Base-by-base conservation (phyloP, 176 grass and related monocot genomes). In the Puccinellia tenuiflora region DNA sequence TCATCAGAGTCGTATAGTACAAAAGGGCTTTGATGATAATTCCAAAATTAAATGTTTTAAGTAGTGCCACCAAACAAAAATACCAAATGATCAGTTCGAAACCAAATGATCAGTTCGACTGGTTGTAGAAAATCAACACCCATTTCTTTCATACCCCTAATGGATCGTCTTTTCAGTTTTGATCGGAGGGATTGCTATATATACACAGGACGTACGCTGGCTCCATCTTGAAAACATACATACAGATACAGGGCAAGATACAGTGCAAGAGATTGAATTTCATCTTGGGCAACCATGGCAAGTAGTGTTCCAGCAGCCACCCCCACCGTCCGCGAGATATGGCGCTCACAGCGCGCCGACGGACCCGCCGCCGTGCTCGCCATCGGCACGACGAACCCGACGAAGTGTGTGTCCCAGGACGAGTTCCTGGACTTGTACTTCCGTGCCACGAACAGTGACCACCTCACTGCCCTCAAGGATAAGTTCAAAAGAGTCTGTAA, bases 341-440 rank as follows among this genome's bases (percentile, higher is more conserved):
- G 90, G n/a, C 26, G 67, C 1, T 74, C 81, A 12, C 92, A 86
- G 78, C 82, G 90, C 1, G 90, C 95, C 0, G 74, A 94, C 12
- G 88, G 92, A 3, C 81, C 92, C 2, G 94, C 94, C 0, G 77
- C 92, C 21, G 81, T 97, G 56, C 86, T 94, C 17, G 90, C 94
- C 40, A 87, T 97, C 54, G 86, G 90, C 61, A 97, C 94, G 0
- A 92, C 92, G 1, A 97, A 86, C 43, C 94, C 94, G 29, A 59
- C 59, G 28, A 46, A 33, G 5, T 79, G 79, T 60, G 33, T 97
- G 13, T 3, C 81, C 12, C 94, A 94, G 81, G 83, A 76, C 1
- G 94, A 97, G 9, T 97, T 88, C 87, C 84, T 88, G 0, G 88
- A 92, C 64, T 88, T 79, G 43, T 97, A 92, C 86, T 92, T 94